A percentile compares a stretch with the other conserved stretches of the same genome.
These are phyloP conservation scores for Citrullus amarus DNA, from an alignment of 306 rosid species.

Conservation along the genomic window DNA sequence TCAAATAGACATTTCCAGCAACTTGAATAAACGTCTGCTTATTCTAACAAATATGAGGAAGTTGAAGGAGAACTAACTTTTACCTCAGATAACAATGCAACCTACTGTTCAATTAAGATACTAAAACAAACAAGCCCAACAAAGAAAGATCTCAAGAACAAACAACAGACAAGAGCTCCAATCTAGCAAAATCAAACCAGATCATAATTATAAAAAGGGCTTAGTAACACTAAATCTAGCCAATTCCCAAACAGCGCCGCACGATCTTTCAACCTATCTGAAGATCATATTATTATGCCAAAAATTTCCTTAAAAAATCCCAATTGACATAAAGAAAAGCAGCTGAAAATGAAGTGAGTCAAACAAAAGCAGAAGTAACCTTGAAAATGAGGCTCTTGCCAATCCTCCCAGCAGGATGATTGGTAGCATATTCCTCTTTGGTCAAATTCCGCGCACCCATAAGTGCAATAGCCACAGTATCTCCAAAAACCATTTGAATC, in stretches of 20 bases:
- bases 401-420: conserved; percentile 91
- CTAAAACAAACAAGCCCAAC: not conserved
- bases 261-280: too few relatives aligned
- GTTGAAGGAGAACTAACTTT: not conserved
- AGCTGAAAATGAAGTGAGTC: not conserved
- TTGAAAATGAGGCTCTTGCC: conserved; percentile 94
- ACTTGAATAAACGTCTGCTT: not conserved
- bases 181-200: too few relatives aligned
- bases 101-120: not conserved
- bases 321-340: not conserved
- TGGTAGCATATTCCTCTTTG: conserved; percentile 77
- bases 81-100: not conserved
- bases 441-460: conserved; percentile 80
- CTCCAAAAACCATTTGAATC: conserved; percentile 95
- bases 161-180: too few relatives aligned
- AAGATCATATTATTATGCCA: too few relatives aligned
- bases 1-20: not conserved
- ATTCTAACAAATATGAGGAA: not conserved
- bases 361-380: conserved; percentile 20
- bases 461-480: conserved; percentile 87
- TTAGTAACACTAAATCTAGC: too few relatives aligned
- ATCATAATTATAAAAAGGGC: too few relatives aligned
- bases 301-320: not conserved
- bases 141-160: too few relatives aligned
- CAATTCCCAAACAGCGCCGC: too few relatives aligned